A percentile compares a stretch with the other conserved stretches of the same genome.
Evolutionary conservation across 2,329 filamentous ascomycete genomes (phyloP).

Genomic region (Corniculantispora saksenae): DNA sequence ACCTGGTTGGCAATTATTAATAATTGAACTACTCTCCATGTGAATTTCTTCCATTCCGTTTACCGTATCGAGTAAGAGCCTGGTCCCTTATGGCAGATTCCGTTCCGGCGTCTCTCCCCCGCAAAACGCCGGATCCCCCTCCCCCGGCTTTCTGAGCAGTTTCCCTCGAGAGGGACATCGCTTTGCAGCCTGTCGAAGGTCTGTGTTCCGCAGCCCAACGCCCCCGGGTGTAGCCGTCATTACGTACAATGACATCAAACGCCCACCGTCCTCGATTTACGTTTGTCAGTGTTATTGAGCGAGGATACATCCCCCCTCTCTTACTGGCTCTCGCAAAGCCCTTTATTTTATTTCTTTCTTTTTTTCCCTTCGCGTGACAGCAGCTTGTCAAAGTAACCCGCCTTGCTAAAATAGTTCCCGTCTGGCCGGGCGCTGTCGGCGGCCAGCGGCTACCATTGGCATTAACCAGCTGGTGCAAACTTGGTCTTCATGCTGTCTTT

Average conservation of each 20-base stretch:
- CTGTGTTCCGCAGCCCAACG: not conserved
- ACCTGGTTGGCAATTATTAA: not conserved
- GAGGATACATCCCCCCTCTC: too few species aligned
- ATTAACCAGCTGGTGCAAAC: not conserved
- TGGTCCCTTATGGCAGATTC: not conserved
- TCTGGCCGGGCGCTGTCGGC: not conserved
- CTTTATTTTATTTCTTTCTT: too few species aligned
- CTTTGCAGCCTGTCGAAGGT: not conserved
- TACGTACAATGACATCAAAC: conserved; percentile 14
- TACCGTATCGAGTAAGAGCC: not conserved
- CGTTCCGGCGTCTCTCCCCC: not conserved
- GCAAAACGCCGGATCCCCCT: not conserved
- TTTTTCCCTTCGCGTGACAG: not conserved
- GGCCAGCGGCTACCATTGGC: not conserved
- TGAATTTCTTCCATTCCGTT: too few species aligned
- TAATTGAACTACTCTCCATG: too few species aligned
- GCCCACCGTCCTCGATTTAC: not conserved
- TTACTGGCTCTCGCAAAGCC: too few species aligned
- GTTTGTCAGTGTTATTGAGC: not conserved
- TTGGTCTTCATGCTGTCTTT: not conserved
- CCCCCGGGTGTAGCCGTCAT: not conserved
- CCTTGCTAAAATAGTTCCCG: not conserved
- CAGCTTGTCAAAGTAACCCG: not conserved
- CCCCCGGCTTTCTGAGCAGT: too few species aligned
- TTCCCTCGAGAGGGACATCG: too few species aligned